phyloP scores from a whole-genome alignment of 139 green algal species.

The Eudorina sp. region DNA sequence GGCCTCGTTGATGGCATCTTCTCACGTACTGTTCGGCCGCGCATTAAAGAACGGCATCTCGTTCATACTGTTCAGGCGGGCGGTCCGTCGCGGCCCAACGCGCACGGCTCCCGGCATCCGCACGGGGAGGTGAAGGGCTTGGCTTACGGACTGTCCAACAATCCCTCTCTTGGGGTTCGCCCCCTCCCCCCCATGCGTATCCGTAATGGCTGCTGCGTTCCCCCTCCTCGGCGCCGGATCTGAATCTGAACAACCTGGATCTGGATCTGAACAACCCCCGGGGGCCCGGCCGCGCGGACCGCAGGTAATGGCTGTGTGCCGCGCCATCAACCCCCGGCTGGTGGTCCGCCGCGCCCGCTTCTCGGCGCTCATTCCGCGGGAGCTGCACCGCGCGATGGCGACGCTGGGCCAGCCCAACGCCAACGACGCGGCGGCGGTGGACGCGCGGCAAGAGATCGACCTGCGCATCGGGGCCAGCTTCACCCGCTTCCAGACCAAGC shows the following conservation, averaged over 20 bases:
- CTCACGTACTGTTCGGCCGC: too few relatives aligned
- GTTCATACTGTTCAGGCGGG: too few relatives aligned
- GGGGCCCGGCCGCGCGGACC: too few relatives aligned
- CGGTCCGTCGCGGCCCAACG: too few relatives aligned
- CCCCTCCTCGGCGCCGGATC: not conserved
- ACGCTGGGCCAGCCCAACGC: conserved; percentile 75
- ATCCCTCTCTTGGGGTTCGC: too few relatives aligned
- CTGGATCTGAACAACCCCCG: not conserved
- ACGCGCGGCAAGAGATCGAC: conserved; percentile 96
- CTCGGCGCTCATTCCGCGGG: conserved; percentile 75
- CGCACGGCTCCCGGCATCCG: too few relatives aligned
- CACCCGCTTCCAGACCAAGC: conserved; percentile 96
- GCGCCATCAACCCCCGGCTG: conserved; percentile 77
- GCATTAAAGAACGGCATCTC: too few relatives aligned
- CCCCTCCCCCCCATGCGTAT: too few relatives aligned
- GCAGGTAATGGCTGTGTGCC: conserved; percentile 89
- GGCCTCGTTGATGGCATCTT: too few relatives aligned
- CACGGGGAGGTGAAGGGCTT: too few relatives aligned
- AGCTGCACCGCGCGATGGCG: conserved; percentile 63
- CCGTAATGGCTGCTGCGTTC: not conserved
- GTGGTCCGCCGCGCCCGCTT: conserved; percentile 89
- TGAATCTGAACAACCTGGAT: not conserved
- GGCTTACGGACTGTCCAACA: too few relatives aligned
- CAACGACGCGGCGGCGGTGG: conserved; percentile 89
- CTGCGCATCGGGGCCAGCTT: conserved; percentile 95